Evolutionary conservation across 495 filamentous ascomycete genomes (phyloP), one percentile per base, ranked within the genome.

Genomic region (Penicillium dipodomyicola): DNA sequence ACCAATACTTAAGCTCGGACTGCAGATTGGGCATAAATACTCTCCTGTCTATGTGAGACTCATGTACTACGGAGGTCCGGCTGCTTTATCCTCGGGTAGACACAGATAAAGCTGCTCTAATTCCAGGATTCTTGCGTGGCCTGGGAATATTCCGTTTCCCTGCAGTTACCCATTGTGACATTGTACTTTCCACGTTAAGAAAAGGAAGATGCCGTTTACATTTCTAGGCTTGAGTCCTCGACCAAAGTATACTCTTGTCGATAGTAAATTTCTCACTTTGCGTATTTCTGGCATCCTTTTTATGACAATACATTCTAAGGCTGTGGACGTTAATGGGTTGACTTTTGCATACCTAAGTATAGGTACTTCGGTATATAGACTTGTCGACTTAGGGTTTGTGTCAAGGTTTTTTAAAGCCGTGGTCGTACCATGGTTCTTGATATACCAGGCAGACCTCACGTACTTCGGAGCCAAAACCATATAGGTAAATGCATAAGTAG

Each of bases 1-100:
- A 59, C 67, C 58, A 65, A 59, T 56, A 53, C 40, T 47, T 65
- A 59, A 59, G 62, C 47, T 60, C 45, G 41, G 45, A 37, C 45
- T 25, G 23, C 46, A 49, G 29, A 42, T 15, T 22, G 30, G 37
- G 7, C 15, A 20, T 32, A 23, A 23, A n/a, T 43, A 52, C 37
- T 49, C 20, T 47, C 19, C 20, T 46, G 6, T 11, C 9, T 52
- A 25, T 17, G 9, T 40, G 15, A 32, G 17, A 42, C 17, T 17
- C 50, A 32, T 43, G 35, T 52, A 39, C 25, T 35, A 19, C 39
- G 25, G 17, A 42, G n/a, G 37, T 52, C 25, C 50, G 39, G 50
- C 50, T 30, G 4, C 35, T 42, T 11, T 27, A 43, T 43, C 27
- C 25, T 42, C 50, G 37, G 39, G 25, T 52, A 52, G n/a, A 12